Percentiles rank a stretch among this genome's conserved stretches.
These are phyloP conservation scores for Metschnikowia henanensis DNA, from an alignment of 805 yeast species.

Conservation along the genomic window DNA sequence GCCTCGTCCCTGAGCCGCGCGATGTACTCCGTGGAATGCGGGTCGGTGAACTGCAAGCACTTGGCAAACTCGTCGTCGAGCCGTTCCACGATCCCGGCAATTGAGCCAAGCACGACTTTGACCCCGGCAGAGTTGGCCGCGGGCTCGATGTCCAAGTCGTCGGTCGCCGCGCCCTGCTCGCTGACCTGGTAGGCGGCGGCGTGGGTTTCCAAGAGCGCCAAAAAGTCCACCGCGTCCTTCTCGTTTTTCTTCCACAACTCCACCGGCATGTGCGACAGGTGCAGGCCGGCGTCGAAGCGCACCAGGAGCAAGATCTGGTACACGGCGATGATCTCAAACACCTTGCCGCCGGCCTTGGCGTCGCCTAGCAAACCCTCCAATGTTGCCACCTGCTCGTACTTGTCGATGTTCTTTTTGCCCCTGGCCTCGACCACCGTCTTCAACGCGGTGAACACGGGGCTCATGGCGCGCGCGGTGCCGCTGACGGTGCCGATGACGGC, in stretches of 20 bases:
- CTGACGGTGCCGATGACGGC: constrained; percentile 31
- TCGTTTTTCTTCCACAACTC: constrained; percentile 78
- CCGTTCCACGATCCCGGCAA: constrained; percentile 86
- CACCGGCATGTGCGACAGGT: constrained; percentile 69
- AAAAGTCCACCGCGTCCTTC: constrained; percentile 58
- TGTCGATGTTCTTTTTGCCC: constrained; percentile 94
- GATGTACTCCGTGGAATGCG: constrained; percentile 92
- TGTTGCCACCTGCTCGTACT: constrained; percentile 68
- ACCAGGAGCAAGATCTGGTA: constrained; percentile 82
- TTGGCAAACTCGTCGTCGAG: constrained; percentile 92
- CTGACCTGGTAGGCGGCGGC: constrained; percentile 59
- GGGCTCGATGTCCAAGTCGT: constrained; percentile 71
- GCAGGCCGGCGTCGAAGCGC: constrained; percentile 77
- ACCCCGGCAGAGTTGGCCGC: constrained; percentile 62
- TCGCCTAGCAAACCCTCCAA: constrained; percentile 60
- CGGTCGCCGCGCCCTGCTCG: constrained; percentile 69
- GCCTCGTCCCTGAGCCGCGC: constrained; percentile 88
- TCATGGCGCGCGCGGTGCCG: constrained; percentile 38
- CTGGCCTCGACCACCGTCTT: constrained; percentile 80
- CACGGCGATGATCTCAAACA: constrained; percentile 78
- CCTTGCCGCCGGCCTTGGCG: constrained; percentile 26
- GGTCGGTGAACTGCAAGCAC: constrained; percentile 86
- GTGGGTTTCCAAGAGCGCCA: constrained; percentile 68
- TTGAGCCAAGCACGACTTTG: constrained; percentile 76
- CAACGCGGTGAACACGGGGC: constrained; percentile 67